Conservation (phyloP, 176 grass and related monocot species). For the Musa beccarii region DNA sequence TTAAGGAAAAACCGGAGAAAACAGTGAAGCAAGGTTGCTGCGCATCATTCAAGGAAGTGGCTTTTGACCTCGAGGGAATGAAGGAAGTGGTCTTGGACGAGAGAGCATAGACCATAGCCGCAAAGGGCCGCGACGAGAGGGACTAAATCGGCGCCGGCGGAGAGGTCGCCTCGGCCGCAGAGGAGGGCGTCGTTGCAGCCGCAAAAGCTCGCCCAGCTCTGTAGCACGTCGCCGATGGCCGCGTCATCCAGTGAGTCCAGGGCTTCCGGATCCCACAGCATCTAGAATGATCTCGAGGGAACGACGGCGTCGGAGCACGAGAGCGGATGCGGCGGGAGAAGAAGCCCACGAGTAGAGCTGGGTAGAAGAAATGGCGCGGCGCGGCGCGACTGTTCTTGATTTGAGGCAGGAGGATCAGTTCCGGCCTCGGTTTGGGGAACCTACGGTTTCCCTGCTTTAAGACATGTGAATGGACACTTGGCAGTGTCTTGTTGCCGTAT, state of each 20-base stretch:
- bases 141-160: conserved; percentile 29
- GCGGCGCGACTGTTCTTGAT: background rate
- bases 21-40: background rate
- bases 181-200: conserved; percentile 39
- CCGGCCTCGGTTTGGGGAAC: too few relatives aligned
- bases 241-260: conserved; percentile 28
- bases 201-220: conserved; percentile 56
- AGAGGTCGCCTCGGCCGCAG: conserved; percentile 26
- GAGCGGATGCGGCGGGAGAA: background rate
- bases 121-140: conserved; percentile 46
- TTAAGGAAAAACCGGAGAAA: background rate
- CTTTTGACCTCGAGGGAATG: conserved; percentile 50
- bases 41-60: background rate
- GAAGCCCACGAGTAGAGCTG: too few relatives aligned
- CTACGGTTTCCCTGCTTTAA: too few relatives aligned
- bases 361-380: too few relatives aligned
- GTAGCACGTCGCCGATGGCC: conserved; percentile 38
- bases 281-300: background rate
- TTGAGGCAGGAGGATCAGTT: background rate
- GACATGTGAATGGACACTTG: too few relatives aligned
- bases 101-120: conserved; percentile 40
- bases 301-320: background rate
- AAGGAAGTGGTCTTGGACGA: conserved; percentile 71
- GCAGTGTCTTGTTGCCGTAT: too few relatives aligned
- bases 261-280: conserved; percentile 18